Conservation (phyloP, 768 basidiomycete species). For the Sutorius australiensis region DNA sequence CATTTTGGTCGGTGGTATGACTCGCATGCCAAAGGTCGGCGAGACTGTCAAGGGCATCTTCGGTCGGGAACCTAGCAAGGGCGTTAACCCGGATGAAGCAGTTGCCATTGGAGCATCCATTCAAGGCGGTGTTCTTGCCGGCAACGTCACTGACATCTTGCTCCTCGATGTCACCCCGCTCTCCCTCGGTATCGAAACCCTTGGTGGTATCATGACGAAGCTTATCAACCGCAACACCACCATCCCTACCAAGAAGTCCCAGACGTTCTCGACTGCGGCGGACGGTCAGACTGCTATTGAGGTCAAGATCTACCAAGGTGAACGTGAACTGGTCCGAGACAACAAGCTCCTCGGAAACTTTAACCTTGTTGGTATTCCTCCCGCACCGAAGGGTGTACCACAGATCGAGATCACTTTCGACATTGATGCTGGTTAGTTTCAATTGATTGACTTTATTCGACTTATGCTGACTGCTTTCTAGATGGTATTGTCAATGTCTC, state of each 20-base stretch:
- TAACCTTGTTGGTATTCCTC: conserved; percentile 97
- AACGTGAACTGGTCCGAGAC: conserved; percentile 97
- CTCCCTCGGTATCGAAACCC: conserved; percentile 93
- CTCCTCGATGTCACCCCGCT: conserved; percentile 95
- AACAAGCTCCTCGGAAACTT: conserved; percentile 99
- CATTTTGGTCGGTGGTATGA: conserved; percentile 98
- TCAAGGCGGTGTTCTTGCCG: conserved; percentile 96
- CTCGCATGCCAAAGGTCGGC: conserved; percentile 92
- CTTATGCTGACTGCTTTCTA: conserved; percentile 21
- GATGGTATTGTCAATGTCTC: conserved; percentile 97
- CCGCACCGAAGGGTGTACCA: conserved; percentile 70
- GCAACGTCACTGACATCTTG: conserved; percentile 93
- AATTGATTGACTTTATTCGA: background rate
- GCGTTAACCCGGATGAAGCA: conserved; percentile 99
- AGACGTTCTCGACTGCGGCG: conserved; percentile 97
- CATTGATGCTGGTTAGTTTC: conserved; percentile 80
- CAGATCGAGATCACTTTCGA: conserved; percentile 90
- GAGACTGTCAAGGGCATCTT: conserved; percentile 88
- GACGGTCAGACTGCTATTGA: conserved; percentile 99
- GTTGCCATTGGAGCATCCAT: conserved; percentile 98
- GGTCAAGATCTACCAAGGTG: conserved; percentile 99
- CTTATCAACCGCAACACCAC: conserved; percentile 98
- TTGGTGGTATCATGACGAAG: conserved; percentile 99
- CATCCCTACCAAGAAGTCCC: conserved; percentile 99
- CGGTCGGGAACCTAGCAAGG: conserved; percentile 95